Percentiles rank a stretch among this genome's conserved stretches.
Evolutionary conservation across 805 yeast species (phyloP).

Genomic region (Cyberlindnera samutprakarnensis): DNA sequence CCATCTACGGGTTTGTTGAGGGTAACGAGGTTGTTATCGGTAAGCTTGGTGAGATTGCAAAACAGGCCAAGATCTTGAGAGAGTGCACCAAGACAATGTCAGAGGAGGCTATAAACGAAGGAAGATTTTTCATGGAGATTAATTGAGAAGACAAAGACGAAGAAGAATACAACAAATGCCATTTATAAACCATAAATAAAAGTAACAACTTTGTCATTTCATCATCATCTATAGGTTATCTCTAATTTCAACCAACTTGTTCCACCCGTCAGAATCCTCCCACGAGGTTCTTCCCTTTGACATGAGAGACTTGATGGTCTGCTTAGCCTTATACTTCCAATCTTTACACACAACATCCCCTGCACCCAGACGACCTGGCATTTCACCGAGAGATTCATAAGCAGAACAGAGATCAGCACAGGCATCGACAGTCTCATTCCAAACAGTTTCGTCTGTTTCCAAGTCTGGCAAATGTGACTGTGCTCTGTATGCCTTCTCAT

Average conservation of each 20-base stretch:
- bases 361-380: slow-evolving; percentile 70
- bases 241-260: slow-evolving; percentile 40
- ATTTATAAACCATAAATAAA: no score
- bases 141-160: no score
- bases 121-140: slow-evolving; percentile 11
- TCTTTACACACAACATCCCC: slow-evolving; percentile 85
- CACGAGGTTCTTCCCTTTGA: slow-evolving; percentile 72
- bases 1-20: slow-evolving; percentile 74
- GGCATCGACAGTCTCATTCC: slow-evolving; percentile 76
- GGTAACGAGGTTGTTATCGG: slow-evolving; percentile 71
- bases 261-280: slow-evolving; percentile 80
- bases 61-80: slow-evolving; percentile 68
- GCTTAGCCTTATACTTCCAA: slow-evolving; percentile 81
- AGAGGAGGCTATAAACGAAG: slow-evolving; percentile 35
- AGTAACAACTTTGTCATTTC: no score
- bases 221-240: slow-evolving; percentile 1
- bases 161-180: no score
- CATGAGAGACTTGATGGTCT: slow-evolving; percentile 64
- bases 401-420: slow-evolving; percentile 78
- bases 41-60: slow-evolving; percentile 65
- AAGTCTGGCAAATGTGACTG: slow-evolving; percentile 57
- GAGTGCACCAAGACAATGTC: slow-evolving; percentile 66
- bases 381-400: slow-evolving; percentile 80
- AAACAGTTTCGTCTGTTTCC: slow-evolving; percentile 48
- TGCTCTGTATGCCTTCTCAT: slow-evolving; percentile 82